Evolutionary conservation across 495 filamentous ascomycete genomes (phyloP).

Genomic region (Penicillium angulare): DNA sequence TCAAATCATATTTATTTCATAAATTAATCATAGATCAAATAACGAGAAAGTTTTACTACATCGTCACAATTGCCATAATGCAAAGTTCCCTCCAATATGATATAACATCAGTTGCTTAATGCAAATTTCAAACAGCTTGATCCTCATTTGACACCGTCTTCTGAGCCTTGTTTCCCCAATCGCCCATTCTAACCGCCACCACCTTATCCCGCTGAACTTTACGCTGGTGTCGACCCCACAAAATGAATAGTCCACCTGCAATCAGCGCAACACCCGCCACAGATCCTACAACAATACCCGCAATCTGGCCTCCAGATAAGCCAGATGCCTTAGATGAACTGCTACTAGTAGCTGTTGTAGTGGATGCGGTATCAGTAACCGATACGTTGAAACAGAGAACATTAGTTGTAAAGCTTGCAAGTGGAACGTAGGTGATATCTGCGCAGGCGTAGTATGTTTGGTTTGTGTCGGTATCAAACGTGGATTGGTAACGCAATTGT

Average conservation of each 20-base stretch:
- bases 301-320: slow-evolving; percentile 44
- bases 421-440: slow-evolving; percentile 48
- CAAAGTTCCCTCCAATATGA: no score
- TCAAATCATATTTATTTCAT: no score
- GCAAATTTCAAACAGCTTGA: neutral
- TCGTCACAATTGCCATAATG: no score
- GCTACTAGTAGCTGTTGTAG: neutral
- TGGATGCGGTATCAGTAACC: slow-evolving; percentile 14
- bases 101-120: no score
- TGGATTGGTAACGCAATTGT: slow-evolving; percentile 48
- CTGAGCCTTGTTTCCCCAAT: neutral
- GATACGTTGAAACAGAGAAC: slow-evolving; percentile 54
- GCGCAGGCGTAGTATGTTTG: slow-evolving; percentile 53
- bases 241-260: slow-evolving; percentile 9
- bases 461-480: slow-evolving; percentile 41
- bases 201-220: slow-evolving; percentile 8
- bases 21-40: neutral
- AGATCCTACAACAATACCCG: slow-evolving; percentile 47
- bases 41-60: no score
- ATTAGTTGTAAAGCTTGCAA: slow-evolving; percentile 33
- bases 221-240: slow-evolving; percentile 10
- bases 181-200: slow-evolving; percentile 5
- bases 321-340: slow-evolving; percentile 5
- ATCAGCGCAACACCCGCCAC: slow-evolving; percentile 33
- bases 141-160: slow-evolving; percentile 1